Evolutionary conservation across 2,329 filamentous ascomycete species (phyloP).

Genomic region (Tolypocladium inflatum): DNA sequence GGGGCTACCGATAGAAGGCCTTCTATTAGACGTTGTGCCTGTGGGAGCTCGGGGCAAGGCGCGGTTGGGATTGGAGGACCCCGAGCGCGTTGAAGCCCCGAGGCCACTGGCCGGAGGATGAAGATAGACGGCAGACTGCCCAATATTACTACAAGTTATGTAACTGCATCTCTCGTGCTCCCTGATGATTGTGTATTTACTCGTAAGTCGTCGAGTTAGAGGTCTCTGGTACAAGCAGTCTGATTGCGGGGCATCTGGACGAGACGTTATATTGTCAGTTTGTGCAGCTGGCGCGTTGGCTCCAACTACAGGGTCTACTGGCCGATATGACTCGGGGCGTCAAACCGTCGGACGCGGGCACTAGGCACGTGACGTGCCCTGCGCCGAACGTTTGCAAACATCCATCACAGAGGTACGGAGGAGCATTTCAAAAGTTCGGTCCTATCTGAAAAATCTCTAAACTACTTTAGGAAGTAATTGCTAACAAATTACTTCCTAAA

Average conservation of each 20-base stretch:
- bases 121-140: slow-evolving; percentile 1
- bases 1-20: slow-evolving; percentile 22
- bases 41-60: background rate
- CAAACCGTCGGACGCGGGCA: background rate
- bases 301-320: background rate
- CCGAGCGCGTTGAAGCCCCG: slow-evolving; percentile 11
- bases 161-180: background rate
- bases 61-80: slow-evolving; percentile 23
- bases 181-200: background rate
- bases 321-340: background rate
- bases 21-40: slow-evolving; percentile 16
- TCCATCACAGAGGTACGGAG: too few species aligned
- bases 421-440: too few species aligned
- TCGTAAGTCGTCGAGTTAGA: background rate
- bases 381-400: background rate
- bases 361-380: background rate
- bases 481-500: too few species aligned
- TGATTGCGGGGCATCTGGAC: background rate
- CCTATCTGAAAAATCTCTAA: too few species aligned
- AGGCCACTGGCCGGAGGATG: slow-evolving; percentile 13
- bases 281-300: too few species aligned
- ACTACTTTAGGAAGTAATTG: too few species aligned
- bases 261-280: background rate
- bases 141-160: background rate
- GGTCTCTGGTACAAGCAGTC: too few species aligned